phyloP scores from a whole-genome alignment of 2,329 filamentous ascomycete species.

The Cytospora piceicola region DNA sequence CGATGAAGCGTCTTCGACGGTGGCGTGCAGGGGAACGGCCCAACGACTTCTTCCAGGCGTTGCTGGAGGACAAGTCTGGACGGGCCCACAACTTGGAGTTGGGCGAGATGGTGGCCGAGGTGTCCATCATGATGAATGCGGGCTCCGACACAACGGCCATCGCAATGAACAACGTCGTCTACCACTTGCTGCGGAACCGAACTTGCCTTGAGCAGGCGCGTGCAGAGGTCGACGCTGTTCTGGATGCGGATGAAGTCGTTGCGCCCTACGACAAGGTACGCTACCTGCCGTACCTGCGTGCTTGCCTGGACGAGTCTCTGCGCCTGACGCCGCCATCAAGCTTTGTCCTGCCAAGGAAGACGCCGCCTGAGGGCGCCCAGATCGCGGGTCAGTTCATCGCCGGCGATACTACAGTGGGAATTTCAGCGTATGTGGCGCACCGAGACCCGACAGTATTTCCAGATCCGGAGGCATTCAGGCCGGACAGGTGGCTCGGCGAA shows the following conservation, averaged over 20 bases:
- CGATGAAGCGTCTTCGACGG: conserved; percentile 47
- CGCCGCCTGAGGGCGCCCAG: conserved; percentile 45
- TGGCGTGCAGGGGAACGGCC: conserved; percentile 58
- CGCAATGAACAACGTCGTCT: conserved; percentile 51
- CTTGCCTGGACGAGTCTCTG: conserved; percentile 50
- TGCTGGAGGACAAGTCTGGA: conserved; percentile 55
- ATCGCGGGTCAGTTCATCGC: conserved; percentile 47
- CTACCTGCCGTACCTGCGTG: conserved; percentile 46
- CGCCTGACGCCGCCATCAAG: conserved; percentile 46
- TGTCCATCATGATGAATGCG: conserved; percentile 57
- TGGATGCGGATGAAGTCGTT: conserved; percentile 48
- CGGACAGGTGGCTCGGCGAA: conserved; percentile 43
- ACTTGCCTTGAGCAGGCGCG: conserved; percentile 44
- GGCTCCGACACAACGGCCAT: conserved; percentile 54
- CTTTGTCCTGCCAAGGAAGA: conserved; percentile 50
- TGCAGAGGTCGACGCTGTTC: conserved; percentile 50
- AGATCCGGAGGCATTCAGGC: conserved; percentile 43
- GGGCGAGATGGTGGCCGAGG: conserved; percentile 62
- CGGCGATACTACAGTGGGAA: conserved; percentile 43
- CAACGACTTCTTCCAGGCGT: conserved; percentile 60
- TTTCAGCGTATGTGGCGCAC: conserved; percentile 53
- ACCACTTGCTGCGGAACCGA: conserved; percentile 55
- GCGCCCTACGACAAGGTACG: conserved; percentile 45
- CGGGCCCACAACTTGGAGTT: conserved; percentile 51
- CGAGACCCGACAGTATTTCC: conserved; percentile 46